Conservation (phyloP, 176 grass and related monocot species). For the Aegilops sharonensis region DNA sequence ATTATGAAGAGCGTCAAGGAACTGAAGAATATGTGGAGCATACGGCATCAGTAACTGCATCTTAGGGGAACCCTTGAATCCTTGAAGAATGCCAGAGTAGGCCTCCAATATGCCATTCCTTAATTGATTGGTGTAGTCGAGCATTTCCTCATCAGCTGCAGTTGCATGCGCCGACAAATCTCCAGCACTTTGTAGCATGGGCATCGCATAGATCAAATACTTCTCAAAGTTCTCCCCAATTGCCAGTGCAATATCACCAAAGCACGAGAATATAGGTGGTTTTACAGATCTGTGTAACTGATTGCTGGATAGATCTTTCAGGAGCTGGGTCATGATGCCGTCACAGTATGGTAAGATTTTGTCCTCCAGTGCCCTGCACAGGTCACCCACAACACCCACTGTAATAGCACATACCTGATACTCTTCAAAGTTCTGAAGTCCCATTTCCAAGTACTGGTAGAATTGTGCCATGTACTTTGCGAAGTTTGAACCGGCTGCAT, state of each 20-base stretch:
- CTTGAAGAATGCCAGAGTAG: constrained; percentile 94
- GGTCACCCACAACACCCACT: constrained; percentile 79
- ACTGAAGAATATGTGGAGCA: constrained; percentile 72
- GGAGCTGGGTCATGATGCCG: constrained; percentile 80
- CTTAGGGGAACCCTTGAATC: constrained; percentile 75
- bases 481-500: constrained; percentile 69
- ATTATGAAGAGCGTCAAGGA: constrained; percentile 72
- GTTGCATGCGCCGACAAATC: constrained; percentile 59
- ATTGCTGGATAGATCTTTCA: constrained; percentile 78
- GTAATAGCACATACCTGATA: constrained; percentile 94
- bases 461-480: constrained; percentile 78
- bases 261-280: constrained; percentile 82
- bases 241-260: constrained; percentile 85
- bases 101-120: constrained; percentile 87
- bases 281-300: constrained; percentile 82
- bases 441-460: constrained; percentile 89
- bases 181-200: constrained; percentile 85
- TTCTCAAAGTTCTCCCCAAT: constrained; percentile 91
- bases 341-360: constrained; percentile 82
- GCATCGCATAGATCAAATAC: constrained; percentile 92
- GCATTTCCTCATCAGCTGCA: constrained; percentile 73
- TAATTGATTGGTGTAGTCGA: constrained; percentile 81
- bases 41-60: constrained; percentile 67
- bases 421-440: constrained; percentile 89
- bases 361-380: constrained; percentile 82